Conservation (phyloP, 2,329 filamentous ascomycete species). For the Pseudopithomyces chartarum region DNA sequence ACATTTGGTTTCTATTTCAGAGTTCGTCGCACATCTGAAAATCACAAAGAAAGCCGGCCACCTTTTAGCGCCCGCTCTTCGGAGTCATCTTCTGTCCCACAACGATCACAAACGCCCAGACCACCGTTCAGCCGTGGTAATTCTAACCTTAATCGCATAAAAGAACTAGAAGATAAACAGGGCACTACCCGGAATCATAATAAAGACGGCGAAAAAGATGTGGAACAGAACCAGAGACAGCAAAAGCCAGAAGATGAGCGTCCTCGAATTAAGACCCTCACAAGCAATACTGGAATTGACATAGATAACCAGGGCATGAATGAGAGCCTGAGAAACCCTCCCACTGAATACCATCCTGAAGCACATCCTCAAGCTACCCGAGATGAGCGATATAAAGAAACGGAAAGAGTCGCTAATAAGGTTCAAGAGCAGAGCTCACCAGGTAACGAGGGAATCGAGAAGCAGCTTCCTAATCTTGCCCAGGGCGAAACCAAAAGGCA, state of each 20-base stretch:
- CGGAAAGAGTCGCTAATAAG: constrained; percentile 18
- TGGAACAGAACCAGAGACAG: neutral
- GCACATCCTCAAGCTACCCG: constrained; percentile 27
- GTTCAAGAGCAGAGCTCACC: constrained; percentile 12
- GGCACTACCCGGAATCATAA: neutral
- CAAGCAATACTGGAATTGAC: constrained; percentile 25
- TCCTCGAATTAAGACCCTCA: constrained; percentile 17
- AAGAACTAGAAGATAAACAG: constrained; percentile 25
- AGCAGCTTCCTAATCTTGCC: constrained; percentile 18
- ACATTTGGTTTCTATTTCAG: constrained; percentile 47
- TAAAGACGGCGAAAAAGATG: neutral
- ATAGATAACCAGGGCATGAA: constrained; percentile 19
- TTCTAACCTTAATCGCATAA: constrained; percentile 33
- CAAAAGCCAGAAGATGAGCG: constrained; percentile 5
- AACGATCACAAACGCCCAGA: constrained; percentile 19
- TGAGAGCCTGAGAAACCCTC: constrained; percentile 35
- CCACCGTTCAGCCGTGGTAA: constrained; percentile 34
- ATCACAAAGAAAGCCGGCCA: constrained; percentile 29
- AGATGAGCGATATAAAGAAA: constrained; percentile 31
- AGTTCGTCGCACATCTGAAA: constrained; percentile 31
- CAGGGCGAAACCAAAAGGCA: constrained; percentile 35
- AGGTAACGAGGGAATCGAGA: constrained; percentile 10
- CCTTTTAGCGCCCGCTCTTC: constrained; percentile 31
- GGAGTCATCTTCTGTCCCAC: constrained; percentile 18
- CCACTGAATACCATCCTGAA: constrained; percentile 34